phyloP scores from a whole-genome alignment of 306 rosid species.

The Vigna hirtella region DNA sequence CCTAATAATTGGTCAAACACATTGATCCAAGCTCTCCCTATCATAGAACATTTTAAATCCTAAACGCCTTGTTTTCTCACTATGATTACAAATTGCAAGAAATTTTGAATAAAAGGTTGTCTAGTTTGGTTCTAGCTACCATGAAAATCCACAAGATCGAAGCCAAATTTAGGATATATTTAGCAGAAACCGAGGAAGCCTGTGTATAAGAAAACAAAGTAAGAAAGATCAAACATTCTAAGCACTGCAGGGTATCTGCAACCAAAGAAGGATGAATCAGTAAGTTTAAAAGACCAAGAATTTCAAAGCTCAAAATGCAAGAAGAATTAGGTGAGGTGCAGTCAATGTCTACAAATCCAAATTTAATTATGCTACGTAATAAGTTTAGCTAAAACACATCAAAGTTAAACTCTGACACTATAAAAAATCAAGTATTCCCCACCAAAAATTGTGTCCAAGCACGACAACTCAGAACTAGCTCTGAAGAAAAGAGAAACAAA shows the following conservation, averaged over 20 bases:
- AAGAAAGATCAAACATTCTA: neutral
- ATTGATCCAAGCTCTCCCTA: neutral
- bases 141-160: neutral
- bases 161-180: neutral
- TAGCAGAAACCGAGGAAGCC: too few species aligned
- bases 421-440: neutral
- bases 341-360: neutral
- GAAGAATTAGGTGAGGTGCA: neutral
- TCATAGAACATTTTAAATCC: constrained; percentile 2
- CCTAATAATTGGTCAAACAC: neutral
- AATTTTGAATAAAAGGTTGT: constrained; percentile 18
- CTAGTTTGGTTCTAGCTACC: constrained; percentile 20
- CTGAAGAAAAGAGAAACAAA: too few species aligned
- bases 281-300: neutral
- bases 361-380: neutral
- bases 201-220: too few species aligned
- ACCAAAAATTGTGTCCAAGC: neutral
- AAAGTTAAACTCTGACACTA: too few species aligned
- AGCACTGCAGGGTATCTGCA: neutral
- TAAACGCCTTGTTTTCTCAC: neutral
- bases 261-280: neutral
- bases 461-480: too few species aligned
- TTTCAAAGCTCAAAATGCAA: neutral
- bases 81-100: constrained; percentile 1
- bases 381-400: neutral